Evolutionary conservation across 768 basidiomycete species (phyloP).

Genomic region (Hericium erinaceus): DNA sequence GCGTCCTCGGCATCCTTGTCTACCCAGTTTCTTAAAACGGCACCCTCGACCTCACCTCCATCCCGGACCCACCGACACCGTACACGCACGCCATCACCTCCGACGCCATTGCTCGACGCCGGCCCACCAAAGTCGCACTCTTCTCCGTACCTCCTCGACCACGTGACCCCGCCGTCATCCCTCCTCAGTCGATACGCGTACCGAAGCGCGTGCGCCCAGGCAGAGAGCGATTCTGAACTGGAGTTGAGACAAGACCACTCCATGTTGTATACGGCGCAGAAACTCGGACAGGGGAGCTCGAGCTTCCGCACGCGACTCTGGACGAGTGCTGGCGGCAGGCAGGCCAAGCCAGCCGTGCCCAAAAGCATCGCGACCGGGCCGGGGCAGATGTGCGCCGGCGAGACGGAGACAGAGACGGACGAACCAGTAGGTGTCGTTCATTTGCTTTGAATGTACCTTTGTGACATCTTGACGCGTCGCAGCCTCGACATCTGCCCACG

Average conservation of each 20-base stretch:
- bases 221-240: constrained; percentile 9
- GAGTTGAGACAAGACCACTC: not conserved
- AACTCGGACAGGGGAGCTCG: not conserved
- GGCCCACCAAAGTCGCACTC: constrained; percentile 7
- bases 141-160: constrained; percentile 8
- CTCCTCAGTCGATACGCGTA: constrained; percentile 5
- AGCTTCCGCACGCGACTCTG: constrained; percentile 10
- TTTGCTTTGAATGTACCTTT: not conserved
- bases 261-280: constrained; percentile 9
- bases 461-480: not conserved
- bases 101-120: not conserved
- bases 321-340: not conserved
- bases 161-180: not conserved
- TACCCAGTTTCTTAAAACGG: constrained; percentile 6
- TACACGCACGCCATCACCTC: not conserved
- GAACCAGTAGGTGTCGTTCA: constrained; percentile 50
- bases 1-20: constrained; percentile 2
- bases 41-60: not conserved
- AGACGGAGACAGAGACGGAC: constrained; percentile 73
- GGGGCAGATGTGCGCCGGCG: constrained; percentile 52
- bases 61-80: not conserved
- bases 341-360: not conserved
- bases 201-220: constrained; percentile 1
- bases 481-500: constrained; percentile 64
- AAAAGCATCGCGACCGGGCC: constrained; percentile 52